Percentiles rank a stretch among this genome's conserved stretches.
These are phyloP conservation scores for Amanita rimosa DNA, from an alignment of 768 basidiomycete species.

Conservation along the genomic window DNA sequence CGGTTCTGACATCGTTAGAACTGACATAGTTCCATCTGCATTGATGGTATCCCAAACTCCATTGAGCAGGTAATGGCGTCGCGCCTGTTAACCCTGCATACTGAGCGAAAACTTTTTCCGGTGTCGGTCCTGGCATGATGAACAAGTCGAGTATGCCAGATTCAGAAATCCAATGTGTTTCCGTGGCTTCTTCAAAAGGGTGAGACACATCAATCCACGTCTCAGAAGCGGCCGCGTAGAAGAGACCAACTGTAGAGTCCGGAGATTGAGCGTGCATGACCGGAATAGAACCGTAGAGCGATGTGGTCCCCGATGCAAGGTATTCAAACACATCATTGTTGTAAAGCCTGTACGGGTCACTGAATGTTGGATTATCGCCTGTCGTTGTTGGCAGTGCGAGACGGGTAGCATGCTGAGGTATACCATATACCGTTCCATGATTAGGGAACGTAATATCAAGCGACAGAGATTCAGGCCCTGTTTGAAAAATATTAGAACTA, in stretches of 20 bases:
- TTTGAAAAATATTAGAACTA: not conserved
- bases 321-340: slow-evolving; percentile 98
- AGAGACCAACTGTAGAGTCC: slow-evolving; percentile 81
- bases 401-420: slow-evolving; percentile 91
- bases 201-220: slow-evolving; percentile 91
- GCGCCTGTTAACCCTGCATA: slow-evolving; percentile 81
- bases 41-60: slow-evolving; percentile 92
- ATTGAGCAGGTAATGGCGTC: slow-evolving; percentile 79
- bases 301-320: slow-evolving; percentile 63
- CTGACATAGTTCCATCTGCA: slow-evolving; percentile 98
- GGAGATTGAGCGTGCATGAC: slow-evolving; percentile 88
- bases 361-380: slow-evolving; percentile 64
- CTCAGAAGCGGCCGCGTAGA: slow-evolving; percentile 82
- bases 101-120: slow-evolving; percentile 73
- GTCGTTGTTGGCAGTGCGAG: slow-evolving; percentile 83
- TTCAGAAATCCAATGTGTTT: slow-evolving; percentile 97
- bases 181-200: slow-evolving; percentile 50
- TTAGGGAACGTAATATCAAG: slow-evolving; percentile 91
- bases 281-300: slow-evolving; percentile 88
- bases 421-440: slow-evolving; percentile 87
- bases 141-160: slow-evolving; percentile 94
- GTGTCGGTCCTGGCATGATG: slow-evolving; percentile 85
- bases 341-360: slow-evolving; percentile 90
- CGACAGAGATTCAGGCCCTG: slow-evolving; percentile 91
- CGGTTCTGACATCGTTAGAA: slow-evolving; percentile 75